These are phyloP conservation scores for Voacanga thouarsii DNA, from an alignment of 257 asterid genomes.

Conservation along the genomic window DNA sequence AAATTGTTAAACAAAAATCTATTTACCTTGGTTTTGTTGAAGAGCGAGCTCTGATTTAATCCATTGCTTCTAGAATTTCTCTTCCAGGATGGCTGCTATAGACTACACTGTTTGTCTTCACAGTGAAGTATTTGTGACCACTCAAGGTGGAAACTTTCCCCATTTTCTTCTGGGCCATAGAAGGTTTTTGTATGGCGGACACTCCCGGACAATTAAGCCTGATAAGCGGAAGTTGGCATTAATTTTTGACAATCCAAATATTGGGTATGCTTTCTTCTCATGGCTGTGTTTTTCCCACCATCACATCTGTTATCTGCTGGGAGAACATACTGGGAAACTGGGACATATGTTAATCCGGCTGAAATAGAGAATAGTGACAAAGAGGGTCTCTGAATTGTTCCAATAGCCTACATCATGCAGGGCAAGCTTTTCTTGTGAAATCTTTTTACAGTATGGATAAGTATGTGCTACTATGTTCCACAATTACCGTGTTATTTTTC, in stretches of 20 bases:
- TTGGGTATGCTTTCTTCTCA: conserved; percentile 57
- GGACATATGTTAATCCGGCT: not conserved
- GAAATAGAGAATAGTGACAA: not conserved
- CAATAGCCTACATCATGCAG: not conserved
- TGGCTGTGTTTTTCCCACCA: conserved; percentile 8
- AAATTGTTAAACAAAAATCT: not conserved
- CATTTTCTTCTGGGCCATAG: conserved; percentile 97
- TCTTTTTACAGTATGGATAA: not conserved
- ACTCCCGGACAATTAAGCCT: conserved; percentile 87
- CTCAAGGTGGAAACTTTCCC: conserved; percentile 99
- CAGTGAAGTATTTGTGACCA: conserved; percentile 97
- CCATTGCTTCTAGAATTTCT: conserved; percentile 64
- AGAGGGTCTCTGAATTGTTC: not conserved
- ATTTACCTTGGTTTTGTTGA: conserved; percentile 8
- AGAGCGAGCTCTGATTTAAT: conserved; percentile 32
- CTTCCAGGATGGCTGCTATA: conserved; percentile 99
- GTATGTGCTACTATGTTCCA: not conserved
- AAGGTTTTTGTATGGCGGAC: conserved; percentile 88
- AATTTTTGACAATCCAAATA: conserved; percentile 73
- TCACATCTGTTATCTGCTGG: not conserved
- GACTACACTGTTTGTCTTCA: conserved; percentile 98
- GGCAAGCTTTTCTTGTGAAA: not conserved
- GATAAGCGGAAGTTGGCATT: conserved; percentile 86
- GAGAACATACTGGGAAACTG: not conserved
- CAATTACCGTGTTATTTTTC: not conserved